A percentile compares a stretch with the other conserved stretches of the same genome.
phyloP scores from a whole-genome alignment of 2,329 filamentous ascomycete genomes.

The Fusarium luffae region DNA sequence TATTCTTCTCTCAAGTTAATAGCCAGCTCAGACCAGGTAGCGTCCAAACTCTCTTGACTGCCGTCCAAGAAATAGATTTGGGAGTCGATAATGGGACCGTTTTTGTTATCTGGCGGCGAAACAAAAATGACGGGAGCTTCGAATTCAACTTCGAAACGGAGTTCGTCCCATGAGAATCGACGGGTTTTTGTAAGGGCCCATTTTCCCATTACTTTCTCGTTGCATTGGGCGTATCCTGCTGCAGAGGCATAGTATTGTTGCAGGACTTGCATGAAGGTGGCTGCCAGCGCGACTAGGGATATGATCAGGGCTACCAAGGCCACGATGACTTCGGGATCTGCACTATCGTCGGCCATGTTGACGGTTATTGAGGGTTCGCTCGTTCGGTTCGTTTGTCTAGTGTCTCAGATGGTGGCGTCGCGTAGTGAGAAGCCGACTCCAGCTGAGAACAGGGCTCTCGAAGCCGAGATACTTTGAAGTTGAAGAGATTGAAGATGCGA shows the following conservation, averaged over 20 bases:
- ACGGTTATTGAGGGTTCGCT: not conserved
- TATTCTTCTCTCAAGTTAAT: slow-evolving; percentile 48
- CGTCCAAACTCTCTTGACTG: slow-evolving; percentile 49
- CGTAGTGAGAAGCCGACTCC: not conserved
- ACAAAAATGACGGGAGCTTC: slow-evolving; percentile 64
- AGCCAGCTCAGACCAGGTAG: slow-evolving; percentile 50
- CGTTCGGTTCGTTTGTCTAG: slow-evolving; percentile 9
- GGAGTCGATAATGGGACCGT: slow-evolving; percentile 49
- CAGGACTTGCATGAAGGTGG: slow-evolving; percentile 59
- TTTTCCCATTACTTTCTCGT: slow-evolving; percentile 59
- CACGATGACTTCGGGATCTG: slow-evolving; percentile 51
- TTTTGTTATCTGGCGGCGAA: slow-evolving; percentile 55
- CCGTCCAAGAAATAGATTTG: slow-evolving; percentile 55
- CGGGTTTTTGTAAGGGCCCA: slow-evolving; percentile 58
- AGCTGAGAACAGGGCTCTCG: not conserved
- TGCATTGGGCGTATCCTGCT: slow-evolving; percentile 61
- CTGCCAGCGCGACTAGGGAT: slow-evolving; percentile 59
- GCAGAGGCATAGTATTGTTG: slow-evolving; percentile 64
- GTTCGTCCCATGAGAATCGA: slow-evolving; percentile 55
- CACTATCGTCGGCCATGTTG: slow-evolving; percentile 34
- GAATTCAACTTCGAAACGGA: slow-evolving; percentile 63
- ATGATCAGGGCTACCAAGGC: slow-evolving; percentile 59
- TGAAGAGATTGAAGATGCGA: not conserved
- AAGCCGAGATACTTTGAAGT: not conserved
- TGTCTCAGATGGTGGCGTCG: not conserved